Conservation (phyloP, 305 asterid genomes). For the Fraxinus platypoda region DNA sequence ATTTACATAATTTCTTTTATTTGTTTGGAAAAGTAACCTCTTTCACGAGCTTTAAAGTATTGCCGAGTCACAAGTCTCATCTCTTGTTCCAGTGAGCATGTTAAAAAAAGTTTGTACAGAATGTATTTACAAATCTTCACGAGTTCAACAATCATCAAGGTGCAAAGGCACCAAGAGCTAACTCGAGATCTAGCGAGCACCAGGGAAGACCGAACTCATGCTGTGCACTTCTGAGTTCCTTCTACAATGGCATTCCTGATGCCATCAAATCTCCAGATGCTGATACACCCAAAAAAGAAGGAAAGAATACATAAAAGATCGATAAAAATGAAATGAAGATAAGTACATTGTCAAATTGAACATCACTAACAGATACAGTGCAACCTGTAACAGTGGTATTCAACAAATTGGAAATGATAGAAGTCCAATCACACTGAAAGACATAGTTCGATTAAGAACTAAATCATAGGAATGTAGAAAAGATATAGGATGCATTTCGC, state of each 20-base stretch:
- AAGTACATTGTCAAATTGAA: neutral
- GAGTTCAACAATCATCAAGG: neutral
- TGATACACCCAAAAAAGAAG: slow-evolving; percentile 7
- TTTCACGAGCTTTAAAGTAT: too few relatives aligned
- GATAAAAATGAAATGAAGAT: slow-evolving; percentile 2
- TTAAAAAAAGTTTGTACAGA: neutral
- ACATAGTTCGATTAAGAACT: neutral
- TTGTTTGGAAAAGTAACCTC: too few relatives aligned
- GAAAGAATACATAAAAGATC: neutral
- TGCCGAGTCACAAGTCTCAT: too few relatives aligned
- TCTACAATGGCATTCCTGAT: neutral
- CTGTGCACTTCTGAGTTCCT: neutral
- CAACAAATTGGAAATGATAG: neutral
- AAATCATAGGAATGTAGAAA: neutral
- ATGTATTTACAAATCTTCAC: neutral
- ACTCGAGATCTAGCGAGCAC: neutral
- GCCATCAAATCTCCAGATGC: slow-evolving; percentile 28
- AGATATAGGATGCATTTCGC: neutral
- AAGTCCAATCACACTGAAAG: neutral
- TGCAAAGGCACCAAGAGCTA: neutral
- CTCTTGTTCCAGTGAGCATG: too few relatives aligned
- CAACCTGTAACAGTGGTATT: neutral
- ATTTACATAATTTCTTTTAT: too few relatives aligned
- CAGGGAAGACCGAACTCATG: neutral
- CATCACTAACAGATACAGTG: neutral